These are phyloP conservation scores for Cyclotella cryptica DNA, from an alignment of 108 stramenopile genomes.

Conservation along the genomic window DNA sequence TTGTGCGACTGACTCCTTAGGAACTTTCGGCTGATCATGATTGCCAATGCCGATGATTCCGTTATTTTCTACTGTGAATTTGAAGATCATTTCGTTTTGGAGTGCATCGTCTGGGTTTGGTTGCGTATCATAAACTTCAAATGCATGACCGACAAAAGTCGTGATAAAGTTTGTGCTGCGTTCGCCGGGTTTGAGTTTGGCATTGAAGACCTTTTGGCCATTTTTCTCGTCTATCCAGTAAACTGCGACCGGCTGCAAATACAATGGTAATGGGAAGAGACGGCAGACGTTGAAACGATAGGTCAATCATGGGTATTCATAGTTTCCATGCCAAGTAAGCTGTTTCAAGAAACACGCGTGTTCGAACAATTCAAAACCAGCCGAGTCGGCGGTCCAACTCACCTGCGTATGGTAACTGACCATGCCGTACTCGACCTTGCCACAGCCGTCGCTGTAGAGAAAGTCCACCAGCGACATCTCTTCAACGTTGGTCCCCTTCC, in stretches of 20 bases:
- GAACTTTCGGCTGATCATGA: slow-evolving; percentile 31
- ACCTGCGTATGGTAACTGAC: slow-evolving; percentile 53
- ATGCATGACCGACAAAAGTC: slow-evolving; percentile 64
- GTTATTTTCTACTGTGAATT: slow-evolving; percentile 26
- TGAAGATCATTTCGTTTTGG: slow-evolving; percentile 36
- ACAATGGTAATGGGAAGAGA: background rate
- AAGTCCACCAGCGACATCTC: slow-evolving; percentile 35
- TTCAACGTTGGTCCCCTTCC: slow-evolving; percentile 15
- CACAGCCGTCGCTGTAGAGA: slow-evolving; percentile 32
- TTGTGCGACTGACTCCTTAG: slow-evolving; percentile 45
- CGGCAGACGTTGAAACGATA: background rate
- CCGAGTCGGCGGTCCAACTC: background rate
- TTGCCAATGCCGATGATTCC: slow-evolving; percentile 58
- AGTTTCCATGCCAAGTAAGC: background rate
- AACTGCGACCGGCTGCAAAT: slow-evolving; percentile 36
- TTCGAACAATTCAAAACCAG: background rate
- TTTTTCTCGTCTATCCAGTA: slow-evolving; percentile 58
- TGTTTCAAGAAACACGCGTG: background rate
- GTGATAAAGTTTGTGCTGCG: slow-evolving; percentile 56
- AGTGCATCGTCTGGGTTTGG: slow-evolving; percentile 32
- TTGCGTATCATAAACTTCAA: slow-evolving; percentile 47
- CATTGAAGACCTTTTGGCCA: slow-evolving; percentile 28
- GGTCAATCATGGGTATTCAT: background rate
- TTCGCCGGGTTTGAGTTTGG: slow-evolving; percentile 56
- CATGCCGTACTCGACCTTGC: slow-evolving; percentile 58